Evolutionary conservation across 2,329 filamentous ascomycete genomes (phyloP).

Genomic region (Didymella lethalis): DNA sequence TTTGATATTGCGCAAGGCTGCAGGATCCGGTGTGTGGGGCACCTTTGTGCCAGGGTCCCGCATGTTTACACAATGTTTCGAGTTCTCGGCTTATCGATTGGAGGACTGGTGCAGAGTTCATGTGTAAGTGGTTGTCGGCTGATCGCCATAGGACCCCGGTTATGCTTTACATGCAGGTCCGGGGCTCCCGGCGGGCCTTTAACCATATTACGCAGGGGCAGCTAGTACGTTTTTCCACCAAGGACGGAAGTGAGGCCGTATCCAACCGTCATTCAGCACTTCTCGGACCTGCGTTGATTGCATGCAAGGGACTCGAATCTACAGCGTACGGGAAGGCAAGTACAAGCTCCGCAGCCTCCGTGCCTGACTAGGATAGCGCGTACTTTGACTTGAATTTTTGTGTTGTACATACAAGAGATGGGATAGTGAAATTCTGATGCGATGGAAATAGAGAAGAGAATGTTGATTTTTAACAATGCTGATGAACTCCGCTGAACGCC

Average conservation of each 20-base stretch:
- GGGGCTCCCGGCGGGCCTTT: constrained; percentile 20
- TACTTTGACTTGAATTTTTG: neutral
- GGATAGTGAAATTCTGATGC: no score
- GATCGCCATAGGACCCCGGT: constrained; percentile 13
- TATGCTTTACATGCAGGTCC: constrained; percentile 15
- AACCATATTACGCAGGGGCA: constrained; percentile 16
- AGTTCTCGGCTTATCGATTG: neutral
- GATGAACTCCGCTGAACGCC: constrained; percentile 5
- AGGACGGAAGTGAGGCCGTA: neutral
- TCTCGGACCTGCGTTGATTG: neutral
- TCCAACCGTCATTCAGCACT: neutral
- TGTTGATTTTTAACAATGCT: constrained; percentile 3
- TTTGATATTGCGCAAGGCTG: constrained; percentile 6
- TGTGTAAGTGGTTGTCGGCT: constrained; percentile 6
- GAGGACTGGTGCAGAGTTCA: neutral
- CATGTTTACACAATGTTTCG: neutral
- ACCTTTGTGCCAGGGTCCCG: neutral
- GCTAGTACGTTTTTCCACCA: constrained; percentile 13
- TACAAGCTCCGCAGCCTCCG: neutral
- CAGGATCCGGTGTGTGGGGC: constrained; percentile 3
- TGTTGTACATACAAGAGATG: constrained; percentile 1
- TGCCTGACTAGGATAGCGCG: neutral
- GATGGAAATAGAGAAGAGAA: neutral
- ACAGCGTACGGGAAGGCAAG: neutral
- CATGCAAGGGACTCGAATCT: neutral